Evolutionary conservation across 345 rosid species (phyloP), one percentile per base, ranked within the genome.

Genomic region (Citrus mangshanensis): DNA sequence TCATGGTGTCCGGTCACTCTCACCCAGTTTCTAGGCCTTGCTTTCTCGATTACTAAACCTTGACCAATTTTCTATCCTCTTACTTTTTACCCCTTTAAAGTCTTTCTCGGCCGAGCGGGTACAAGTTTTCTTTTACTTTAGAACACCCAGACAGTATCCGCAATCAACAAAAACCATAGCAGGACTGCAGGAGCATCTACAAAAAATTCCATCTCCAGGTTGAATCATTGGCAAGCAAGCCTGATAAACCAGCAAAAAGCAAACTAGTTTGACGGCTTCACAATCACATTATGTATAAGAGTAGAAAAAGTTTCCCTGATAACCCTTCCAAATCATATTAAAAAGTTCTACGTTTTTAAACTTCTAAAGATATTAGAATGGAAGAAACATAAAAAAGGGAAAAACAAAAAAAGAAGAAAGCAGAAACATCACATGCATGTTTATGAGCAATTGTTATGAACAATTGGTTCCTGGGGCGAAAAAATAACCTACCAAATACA

Each of bases 1-100:
- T 59, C 27, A 72, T 34, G 27, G 12, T 9, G 27, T 61, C 70
- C 30, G 38, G 34, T 55, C 73, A 76, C 62, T 21, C 14, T 64
- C 22, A 76, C 35, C 25, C 65, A 30, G 34, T 56, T 58, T 27
- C 34, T 40, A 30, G 16, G 35, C 21, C 63, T 21, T 14, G 54
- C 77, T 74, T 60, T 37, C 30, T 60, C 58, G 68, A 46, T 61
- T 60, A 74, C 77, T 74, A 42, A 61, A 74, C 66, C 69, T 62
- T 62, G 77, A 62, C 77, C 38, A 62, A 46, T 28, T 65, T 18
- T 63, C 71, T 18, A 9, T 49, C 61, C 62, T 51, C n/a, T 3
- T 49, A 40, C 72, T 40, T 37, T 37, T 61, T 61, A 61, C 19
- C 6, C 49, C 67, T 42, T 55, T 32, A 56, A 7, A n/a, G 7